Percentiles rank a stretch among this genome's conserved stretches.
Conservation (phyloP, 768 basidiomycete genomes). For the Stropharia rugosoannulata region DNA sequence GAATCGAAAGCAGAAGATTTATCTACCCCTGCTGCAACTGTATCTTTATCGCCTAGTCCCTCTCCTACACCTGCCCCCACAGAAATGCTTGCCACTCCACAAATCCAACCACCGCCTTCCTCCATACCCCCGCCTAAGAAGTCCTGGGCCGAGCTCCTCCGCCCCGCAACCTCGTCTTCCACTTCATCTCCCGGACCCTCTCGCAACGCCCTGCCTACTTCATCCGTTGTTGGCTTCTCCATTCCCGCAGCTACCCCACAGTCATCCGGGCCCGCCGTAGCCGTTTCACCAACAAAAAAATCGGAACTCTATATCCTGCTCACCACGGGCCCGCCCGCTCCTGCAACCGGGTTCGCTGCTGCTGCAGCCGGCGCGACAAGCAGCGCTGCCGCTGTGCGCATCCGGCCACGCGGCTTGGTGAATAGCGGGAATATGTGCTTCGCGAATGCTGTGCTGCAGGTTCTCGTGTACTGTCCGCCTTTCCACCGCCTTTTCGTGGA, state of each 20-base stretch:
- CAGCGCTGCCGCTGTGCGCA: constrained; percentile 21
- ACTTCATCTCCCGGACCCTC: constrained; percentile 33
- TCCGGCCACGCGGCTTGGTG: constrained; percentile 78
- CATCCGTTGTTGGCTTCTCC: constrained; percentile 73
- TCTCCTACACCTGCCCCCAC: background rate
- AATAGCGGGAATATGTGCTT: constrained; percentile 99
- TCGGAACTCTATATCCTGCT: constrained; percentile 57
- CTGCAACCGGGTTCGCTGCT: constrained; percentile 14
- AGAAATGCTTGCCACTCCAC: constrained; percentile 3
- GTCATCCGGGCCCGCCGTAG: constrained; percentile 17
- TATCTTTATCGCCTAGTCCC: background rate
- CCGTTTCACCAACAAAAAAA: constrained; percentile 38
- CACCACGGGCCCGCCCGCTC: constrained; percentile 29
- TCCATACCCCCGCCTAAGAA: constrained; percentile 42
- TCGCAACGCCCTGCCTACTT: constrained; percentile 58
- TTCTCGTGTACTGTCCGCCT: constrained; percentile 84
- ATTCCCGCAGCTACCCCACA: constrained; percentile 49
- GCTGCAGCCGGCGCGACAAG: constrained; percentile 13
- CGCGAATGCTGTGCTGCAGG: constrained; percentile 91
- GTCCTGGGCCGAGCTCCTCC: constrained; percentile 77
- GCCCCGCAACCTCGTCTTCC: constrained; percentile 34
- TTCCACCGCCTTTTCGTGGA: constrained; percentile 80
- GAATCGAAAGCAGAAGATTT: background rate
- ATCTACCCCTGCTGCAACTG: background rate
- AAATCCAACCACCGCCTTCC: constrained; percentile 3